Evolutionary conservation across 345 rosid genomes (phyloP).

Genomic region (Arabis hirsuta): DNA sequence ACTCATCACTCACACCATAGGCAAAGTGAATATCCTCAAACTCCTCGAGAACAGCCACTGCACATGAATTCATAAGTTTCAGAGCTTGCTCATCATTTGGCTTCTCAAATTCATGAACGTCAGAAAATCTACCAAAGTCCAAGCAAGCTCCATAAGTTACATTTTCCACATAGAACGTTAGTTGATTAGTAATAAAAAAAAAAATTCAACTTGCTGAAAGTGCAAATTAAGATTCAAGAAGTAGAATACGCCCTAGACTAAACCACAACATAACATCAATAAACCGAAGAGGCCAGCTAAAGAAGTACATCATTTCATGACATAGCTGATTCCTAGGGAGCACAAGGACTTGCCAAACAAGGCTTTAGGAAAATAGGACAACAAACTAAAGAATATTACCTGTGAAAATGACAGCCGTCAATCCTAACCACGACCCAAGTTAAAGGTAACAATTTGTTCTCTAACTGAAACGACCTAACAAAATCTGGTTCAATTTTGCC

Average conservation of each 20-base stretch:
- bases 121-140: constrained; percentile 71
- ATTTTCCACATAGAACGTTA: constrained; percentile 25
- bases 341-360: constrained; percentile 5
- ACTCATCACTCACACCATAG: constrained; percentile 93
- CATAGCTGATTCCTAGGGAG: constrained; percentile 9
- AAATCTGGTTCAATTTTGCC: constrained; percentile 65
- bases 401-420: constrained; percentile 98
- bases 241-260: constrained; percentile 11
- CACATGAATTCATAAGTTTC: constrained; percentile 91
- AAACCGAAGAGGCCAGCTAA: constrained; percentile 10
- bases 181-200: neutral
- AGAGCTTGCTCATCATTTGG: constrained; percentile 90
- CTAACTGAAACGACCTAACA: constrained; percentile 66
- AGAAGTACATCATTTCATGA: constrained; percentile 17
- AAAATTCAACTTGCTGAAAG: no score
- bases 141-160: constrained; percentile 41
- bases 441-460: constrained; percentile 74
- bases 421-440: constrained; percentile 86
- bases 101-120: constrained; percentile 83
- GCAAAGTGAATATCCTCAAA: constrained; percentile 70
- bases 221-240: constrained; percentile 12
- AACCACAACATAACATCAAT: neutral
- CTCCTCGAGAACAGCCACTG: constrained; percentile 71
- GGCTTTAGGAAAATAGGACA: neutral
- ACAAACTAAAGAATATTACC: constrained; percentile 49